Percentiles rank a stretch among this genome's conserved stretches.
Conservation (phyloP, 2,329 filamentous ascomycete genomes). For the Fusarium xylarioides region DNA sequence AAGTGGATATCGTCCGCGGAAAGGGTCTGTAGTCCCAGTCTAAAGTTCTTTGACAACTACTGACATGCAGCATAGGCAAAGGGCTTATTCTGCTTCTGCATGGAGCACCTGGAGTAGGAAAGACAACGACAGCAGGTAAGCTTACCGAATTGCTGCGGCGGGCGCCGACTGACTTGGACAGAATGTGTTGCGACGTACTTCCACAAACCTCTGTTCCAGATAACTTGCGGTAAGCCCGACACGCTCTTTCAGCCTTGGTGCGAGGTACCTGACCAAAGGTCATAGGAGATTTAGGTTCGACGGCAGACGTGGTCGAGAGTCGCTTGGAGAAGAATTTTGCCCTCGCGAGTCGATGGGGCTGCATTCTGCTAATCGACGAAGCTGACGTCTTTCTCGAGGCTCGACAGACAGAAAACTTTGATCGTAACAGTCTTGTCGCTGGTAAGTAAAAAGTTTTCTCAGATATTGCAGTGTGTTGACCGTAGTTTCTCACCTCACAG, state of each 20-base stretch:
- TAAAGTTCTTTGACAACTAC: rapidly evolving
- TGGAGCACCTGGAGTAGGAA: constrained; percentile 13
- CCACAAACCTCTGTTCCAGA: constrained; percentile 1
- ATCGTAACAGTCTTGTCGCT: constrained; percentile 12
- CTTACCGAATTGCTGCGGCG: background rate
- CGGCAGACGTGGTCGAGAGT: background rate
- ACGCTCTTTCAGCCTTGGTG: too few relatives aligned
- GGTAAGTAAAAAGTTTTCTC: background rate
- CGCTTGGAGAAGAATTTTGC: constrained; percentile 1
- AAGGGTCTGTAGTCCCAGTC: background rate
- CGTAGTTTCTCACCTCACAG: rapidly evolving
- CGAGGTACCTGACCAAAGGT: too few relatives aligned
- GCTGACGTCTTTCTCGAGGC: background rate
- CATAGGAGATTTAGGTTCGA: background rate
- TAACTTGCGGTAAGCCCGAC: constrained; percentile 25
- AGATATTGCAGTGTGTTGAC: background rate
- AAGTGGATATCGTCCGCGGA: background rate
- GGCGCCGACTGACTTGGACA: background rate
- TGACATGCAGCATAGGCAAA: background rate
- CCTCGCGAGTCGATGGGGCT: background rate
- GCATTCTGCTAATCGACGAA: constrained; percentile 1
- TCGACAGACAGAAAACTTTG: background rate
- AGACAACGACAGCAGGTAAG: constrained; percentile 10
- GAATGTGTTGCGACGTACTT: constrained; percentile 20
- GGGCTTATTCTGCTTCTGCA: constrained; percentile 11